Evolutionary conservation across 2,329 filamentous ascomycete genomes (phyloP), one percentile per base, ranked within the genome.

Genomic region (Chaetomiaceae sp.): DNA sequence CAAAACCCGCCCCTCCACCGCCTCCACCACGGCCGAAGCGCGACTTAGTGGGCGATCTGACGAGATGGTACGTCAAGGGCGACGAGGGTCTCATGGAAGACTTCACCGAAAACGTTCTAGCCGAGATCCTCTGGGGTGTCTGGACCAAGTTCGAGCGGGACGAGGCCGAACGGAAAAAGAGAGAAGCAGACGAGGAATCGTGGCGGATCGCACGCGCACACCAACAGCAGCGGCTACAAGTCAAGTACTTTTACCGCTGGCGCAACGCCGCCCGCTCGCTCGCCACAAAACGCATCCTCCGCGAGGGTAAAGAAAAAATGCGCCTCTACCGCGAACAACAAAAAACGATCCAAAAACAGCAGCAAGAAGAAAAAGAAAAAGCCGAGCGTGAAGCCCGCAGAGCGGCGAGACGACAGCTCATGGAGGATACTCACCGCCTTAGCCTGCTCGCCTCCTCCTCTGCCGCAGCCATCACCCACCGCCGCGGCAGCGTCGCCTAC

Each of bases 171-270:
- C 71, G 71, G 36, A 69, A 61, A 44, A 68, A 64, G 19, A 71
- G 67, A 43, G 78, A 80, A 52, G 78, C 80, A 59, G 77, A 81
- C 37, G 72, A 74, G 6, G 64, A 57, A 62, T 76, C 62, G 40
- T 77, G 65, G 71, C 72, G 71, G 2, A 68, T 78, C 49, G 79
- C 79, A 14, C 69, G 71, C 15, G 65, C 70, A n/a, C 81, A 78
- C 59, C 72, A 76, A 34, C 62, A 59, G 3, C 75, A 79, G 61
- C 81, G 71, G 51, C 68, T 83, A 27, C 68, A 70, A 12, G 68
- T 82, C 54, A 81, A 76, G 44, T 83, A 72, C 64, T 82, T 83
- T 55, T 82, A 82, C 59, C 70, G 71, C 17, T 84, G 81, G 81
- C 76, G 74, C 45, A 65, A 75, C 14, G 72, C 68, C 36, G 77